Evolutionary conservation across 2,329 filamentous ascomycete species (phyloP).

Genomic region (Plenodomus biglobosus): DNA sequence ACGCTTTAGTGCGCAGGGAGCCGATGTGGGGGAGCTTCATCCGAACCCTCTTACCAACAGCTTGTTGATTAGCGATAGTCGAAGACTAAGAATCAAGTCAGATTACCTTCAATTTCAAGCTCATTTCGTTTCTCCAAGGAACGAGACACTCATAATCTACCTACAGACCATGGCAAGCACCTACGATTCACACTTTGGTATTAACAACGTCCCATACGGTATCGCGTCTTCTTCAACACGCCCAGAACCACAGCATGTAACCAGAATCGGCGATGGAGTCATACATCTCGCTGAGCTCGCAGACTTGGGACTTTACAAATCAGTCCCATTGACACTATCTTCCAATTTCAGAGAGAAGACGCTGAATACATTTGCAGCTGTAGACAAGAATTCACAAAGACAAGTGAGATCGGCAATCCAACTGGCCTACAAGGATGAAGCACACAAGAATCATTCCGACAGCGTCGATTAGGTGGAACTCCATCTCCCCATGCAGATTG

Average conservation of each 20-base stretch:
- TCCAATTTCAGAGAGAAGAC: slow-evolving; percentile 36
- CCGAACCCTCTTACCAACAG: slow-evolving; percentile 1
- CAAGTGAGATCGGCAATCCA: slow-evolving; percentile 49
- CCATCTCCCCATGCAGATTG: slow-evolving; percentile 59
- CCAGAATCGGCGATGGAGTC: slow-evolving; percentile 54
- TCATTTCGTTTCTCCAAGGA: too few relatives aligned
- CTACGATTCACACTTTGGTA: slow-evolving; percentile 33
- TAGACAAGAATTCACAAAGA: slow-evolving; percentile 45
- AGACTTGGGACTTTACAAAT: slow-evolving; percentile 30
- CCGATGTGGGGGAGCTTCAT: slow-evolving; percentile 17
- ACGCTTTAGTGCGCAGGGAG: neutral
- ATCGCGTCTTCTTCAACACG: slow-evolving; percentile 28
- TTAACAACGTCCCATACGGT: slow-evolving; percentile 38
- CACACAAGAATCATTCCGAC: slow-evolving; percentile 17
- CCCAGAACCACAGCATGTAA: slow-evolving; percentile 49
- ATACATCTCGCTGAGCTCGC: slow-evolving; percentile 55
- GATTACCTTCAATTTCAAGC: neutral
- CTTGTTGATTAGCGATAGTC: neutral
- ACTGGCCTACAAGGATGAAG: slow-evolving; percentile 29
- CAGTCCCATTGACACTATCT: slow-evolving; percentile 18
- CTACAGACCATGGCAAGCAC: slow-evolving; percentile 17
- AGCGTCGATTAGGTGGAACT: slow-evolving; percentile 48
- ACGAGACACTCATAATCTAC: neutral
- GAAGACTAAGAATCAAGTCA: neutral
- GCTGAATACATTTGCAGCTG: slow-evolving; percentile 55